These are phyloP conservation scores for Maudiozyma turicensis DNA, from an alignment of 805 yeast genomes.

Conservation along the genomic window DNA sequence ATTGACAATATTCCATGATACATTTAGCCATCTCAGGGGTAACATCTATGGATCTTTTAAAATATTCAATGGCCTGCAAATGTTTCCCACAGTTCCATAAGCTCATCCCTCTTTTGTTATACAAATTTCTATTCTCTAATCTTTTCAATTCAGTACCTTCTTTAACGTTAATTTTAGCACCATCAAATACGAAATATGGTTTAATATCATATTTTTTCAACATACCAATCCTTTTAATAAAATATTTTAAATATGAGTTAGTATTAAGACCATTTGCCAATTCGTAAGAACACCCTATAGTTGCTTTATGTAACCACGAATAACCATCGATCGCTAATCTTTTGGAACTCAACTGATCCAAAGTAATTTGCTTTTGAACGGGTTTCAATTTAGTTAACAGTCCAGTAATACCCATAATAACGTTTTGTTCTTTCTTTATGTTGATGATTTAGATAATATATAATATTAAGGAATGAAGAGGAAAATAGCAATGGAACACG, in stretches of 20 bases:
- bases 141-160: conserved; percentile 59
- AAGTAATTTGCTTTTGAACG: conserved; percentile 47
- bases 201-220: conserved; percentile 52
- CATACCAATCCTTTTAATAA: conserved; percentile 56
- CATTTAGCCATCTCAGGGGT: conserved; percentile 84
- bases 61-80: conserved; percentile 51
- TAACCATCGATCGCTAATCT: conserved; percentile 84
- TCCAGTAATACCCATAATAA: conserved; percentile 69
- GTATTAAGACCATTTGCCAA: conserved; percentile 63
- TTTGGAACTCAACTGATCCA: conserved; percentile 54
- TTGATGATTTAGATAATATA: background rate
- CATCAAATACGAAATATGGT: conserved; percentile 88
- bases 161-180: conserved; percentile 74
- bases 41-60: conserved; percentile 69
- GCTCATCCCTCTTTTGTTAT: conserved; percentile 44
- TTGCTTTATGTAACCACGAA: conserved; percentile 88
- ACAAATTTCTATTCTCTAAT: conserved; percentile 42
- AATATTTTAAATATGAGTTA: conserved; percentile 52
- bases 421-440: background rate
- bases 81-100: conserved; percentile 40
- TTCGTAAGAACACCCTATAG: conserved; percentile 71
- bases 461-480: background rate
- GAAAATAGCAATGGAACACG: background rate
- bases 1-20: conserved; percentile 58
- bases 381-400: conserved; percentile 64